These are phyloP conservation scores for Dothistroma septosporum DNA, from an alignment of 2,329 filamentous ascomycete genomes.

Conservation along the genomic window DNA sequence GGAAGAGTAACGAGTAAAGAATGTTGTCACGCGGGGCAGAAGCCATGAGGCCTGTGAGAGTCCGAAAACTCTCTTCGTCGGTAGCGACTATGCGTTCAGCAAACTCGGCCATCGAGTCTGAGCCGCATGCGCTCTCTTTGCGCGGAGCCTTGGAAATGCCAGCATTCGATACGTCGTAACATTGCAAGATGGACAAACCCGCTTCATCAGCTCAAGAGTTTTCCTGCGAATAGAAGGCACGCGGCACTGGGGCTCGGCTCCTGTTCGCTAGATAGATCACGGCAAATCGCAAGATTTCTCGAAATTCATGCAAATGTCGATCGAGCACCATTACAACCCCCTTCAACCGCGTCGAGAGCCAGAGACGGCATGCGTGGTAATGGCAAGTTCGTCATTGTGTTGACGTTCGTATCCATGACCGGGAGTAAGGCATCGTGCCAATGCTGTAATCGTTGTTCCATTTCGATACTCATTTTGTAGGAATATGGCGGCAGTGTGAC, in stretches of 20 bases:
- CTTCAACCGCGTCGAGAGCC: conserved; percentile 18
- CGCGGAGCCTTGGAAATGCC: conserved; percentile 10
- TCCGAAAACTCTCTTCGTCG: conserved; percentile 21
- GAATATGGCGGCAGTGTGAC: too few species aligned
- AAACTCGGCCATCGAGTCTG: conserved; percentile 16
- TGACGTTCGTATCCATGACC: not conserved
- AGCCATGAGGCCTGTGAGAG: not conserved
- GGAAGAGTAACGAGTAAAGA: conserved; percentile 11
- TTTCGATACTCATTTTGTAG: too few species aligned
- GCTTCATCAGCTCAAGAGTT: conserved; percentile 22
- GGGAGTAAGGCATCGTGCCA: conserved; percentile 10
- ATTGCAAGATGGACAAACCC: not conserved
- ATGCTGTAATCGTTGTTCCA: conserved; percentile 3
- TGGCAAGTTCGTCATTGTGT: conserved; percentile 15
- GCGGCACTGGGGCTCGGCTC: conserved; percentile 25
- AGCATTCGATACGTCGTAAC: not conserved
- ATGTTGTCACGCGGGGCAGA: conserved; percentile 9
- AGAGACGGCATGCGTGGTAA: conserved; percentile 20
- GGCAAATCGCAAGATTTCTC: conserved; percentile 17
- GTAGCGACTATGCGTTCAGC: conserved; percentile 19
- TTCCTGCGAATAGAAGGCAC: conserved; percentile 21
- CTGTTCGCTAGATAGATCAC: conserved; percentile 14
- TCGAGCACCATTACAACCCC: conserved; percentile 21
- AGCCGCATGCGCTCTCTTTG: conserved; percentile 27
- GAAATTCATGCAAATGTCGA: conserved; percentile 21